phyloP scores from a whole-genome alignment of 345 rosid genomes.

The Lumnitzera racemosa region DNA sequence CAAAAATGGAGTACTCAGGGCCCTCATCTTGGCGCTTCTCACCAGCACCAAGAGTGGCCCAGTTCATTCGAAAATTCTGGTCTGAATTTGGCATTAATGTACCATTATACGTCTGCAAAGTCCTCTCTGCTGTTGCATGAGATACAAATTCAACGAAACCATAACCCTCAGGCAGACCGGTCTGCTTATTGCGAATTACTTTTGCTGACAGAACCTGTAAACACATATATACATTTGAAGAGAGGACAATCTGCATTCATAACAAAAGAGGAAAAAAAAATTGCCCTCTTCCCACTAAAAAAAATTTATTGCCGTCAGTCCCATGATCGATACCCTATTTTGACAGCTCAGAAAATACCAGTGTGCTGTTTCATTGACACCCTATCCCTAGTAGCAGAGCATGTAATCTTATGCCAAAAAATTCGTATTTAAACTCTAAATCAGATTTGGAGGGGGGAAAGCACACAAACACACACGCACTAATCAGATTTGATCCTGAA shows the following conservation, averaged over 20 bases:
- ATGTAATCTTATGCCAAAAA: no score
- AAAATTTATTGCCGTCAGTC: no score
- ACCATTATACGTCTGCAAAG: constrained; percentile 72
- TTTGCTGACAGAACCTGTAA: constrained; percentile 58
- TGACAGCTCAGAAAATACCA: no score
- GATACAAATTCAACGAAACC: constrained; percentile 77
- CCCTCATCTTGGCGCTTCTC: constrained; percentile 87
- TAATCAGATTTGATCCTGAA: no score
- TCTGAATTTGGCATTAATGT: constrained; percentile 63
- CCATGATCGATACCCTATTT: no score
- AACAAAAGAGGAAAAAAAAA: background rate
- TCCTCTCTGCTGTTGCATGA: constrained; percentile 72
- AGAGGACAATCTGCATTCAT: background rate
- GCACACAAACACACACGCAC: no score
- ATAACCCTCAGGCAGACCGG: constrained; percentile 65
- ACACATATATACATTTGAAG: background rate
- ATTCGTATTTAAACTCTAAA: no score
- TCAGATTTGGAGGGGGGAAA: no score
- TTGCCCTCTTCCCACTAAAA: background rate
- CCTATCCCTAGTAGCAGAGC: no score
- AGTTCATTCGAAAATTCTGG: constrained; percentile 76
- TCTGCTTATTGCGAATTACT: constrained; percentile 82
- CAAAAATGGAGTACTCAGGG: constrained; percentile 74
- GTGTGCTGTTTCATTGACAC: no score
- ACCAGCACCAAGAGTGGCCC: constrained; percentile 87